Conservation (phyloP, 148 eudicot genomes). For the Camellia granthamiana region DNA sequence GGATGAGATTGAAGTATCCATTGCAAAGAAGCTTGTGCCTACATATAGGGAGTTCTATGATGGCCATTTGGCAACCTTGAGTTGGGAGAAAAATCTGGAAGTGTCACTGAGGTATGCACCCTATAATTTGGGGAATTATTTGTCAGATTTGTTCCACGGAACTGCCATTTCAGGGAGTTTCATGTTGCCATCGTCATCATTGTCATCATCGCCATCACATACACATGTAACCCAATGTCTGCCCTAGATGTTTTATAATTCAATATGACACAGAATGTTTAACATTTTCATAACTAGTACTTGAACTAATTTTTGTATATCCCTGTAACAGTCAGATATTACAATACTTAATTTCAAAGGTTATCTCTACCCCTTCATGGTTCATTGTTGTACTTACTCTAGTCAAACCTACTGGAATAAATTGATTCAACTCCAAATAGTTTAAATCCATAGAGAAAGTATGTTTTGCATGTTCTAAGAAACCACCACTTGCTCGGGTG, state of each 20-base stretch:
- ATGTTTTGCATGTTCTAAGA: background rate
- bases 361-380: background rate
- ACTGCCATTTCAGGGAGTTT: conserved; percentile 11
- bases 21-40: conserved; percentile 30
- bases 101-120: conserved; percentile 30
- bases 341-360: background rate
- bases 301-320: background rate
- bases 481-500: conserved; percentile 21
- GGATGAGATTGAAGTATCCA: conserved; percentile 34
- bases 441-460: background rate
- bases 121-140: conserved; percentile 31
- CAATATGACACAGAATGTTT: background rate
- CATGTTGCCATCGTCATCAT: background rate
- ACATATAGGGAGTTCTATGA: conserved; percentile 28
- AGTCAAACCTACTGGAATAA: background rate
- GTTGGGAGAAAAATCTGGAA: conserved; percentile 18
- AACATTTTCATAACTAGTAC: background rate
- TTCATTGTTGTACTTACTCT: background rate
- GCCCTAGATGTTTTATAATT: background rate
- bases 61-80: conserved; percentile 14
- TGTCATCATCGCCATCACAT: background rate
- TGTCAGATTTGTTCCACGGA: conserved; percentile 32
- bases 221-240: background rate
- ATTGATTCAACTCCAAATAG: background rate
- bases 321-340: background rate